Evolutionary conservation across 805 yeast species (phyloP), one percentile per base, ranked within the genome.

Genomic region (Lachancea quebecensis): DNA sequence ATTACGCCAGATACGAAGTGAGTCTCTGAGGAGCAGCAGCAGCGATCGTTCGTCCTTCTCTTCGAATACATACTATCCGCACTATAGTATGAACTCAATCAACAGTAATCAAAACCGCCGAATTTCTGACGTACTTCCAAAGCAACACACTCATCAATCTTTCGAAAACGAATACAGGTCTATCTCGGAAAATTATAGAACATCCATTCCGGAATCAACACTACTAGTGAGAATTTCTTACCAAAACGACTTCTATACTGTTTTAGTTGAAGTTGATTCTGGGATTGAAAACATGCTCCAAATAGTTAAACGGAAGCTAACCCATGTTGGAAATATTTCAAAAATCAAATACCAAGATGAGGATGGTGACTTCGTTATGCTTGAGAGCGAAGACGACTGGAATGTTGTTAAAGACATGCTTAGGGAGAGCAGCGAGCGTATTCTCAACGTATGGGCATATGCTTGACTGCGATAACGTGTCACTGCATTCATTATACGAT

Each of bases 351-450:
- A 88, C 61, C 80, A 79, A 60, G 99, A 93, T 64, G 99, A 93
- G 65, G 99, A 93, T 61, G 96, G 95, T 14, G 99, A 93, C 62
- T 83, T 78, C 60, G 95, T 93, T 36, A 80, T 85, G 39, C 78
- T 91, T 65, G 85, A 81, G 53, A 78, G 88, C 29, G 84, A 83
- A 50, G 97, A 91, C 42, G 98, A 91, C 61, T 85, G 96, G 86
- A 67, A 64, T 27, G 79, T 90, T 60, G 97, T 95, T 2, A 74
- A 82, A 46, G 96, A 87, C 51, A 74, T 77, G 79, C 60, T 77
- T 35, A 69, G 64, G 38, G 80, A 78, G 48, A 65, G 69, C 39
- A 70, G 73, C 37, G 80, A 74, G 42, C 74, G 73, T 46, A 72
- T 71, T 10, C 53, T 72, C 38, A 68, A 69, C 41, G 68, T 71